Percentiles rank a stretch among this genome's conserved stretches.
These are phyloP conservation scores for Isoetes taiwanensis DNA, from an alignment of 75 land plant species.

Conservation along the genomic window DNA sequence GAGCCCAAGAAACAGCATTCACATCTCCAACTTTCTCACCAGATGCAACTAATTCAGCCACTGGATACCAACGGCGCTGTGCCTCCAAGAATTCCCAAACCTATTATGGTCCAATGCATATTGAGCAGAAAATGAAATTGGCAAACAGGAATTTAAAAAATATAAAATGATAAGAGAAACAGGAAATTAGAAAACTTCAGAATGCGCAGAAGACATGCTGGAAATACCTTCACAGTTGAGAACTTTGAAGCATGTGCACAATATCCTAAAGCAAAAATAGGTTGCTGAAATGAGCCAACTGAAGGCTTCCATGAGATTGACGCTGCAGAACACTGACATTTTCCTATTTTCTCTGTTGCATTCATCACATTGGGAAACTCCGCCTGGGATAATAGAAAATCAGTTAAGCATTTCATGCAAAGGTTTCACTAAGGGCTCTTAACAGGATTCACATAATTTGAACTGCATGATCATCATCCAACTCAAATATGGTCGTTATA, in stretches of 20 bases:
- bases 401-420: not conserved
- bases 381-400: conserved; percentile 40
- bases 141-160: not conserved
- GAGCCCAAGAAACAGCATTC: conserved; percentile 82
- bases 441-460: no score
- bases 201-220: no score
- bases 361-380: conserved; percentile 69
- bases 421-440: not conserved
- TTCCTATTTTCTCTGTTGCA: conserved; percentile 40
- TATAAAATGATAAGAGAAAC: no score
- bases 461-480: no score
- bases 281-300: conserved; percentile 31
- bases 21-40: conserved; percentile 54
- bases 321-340: conserved; percentile 46
- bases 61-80: conserved; percentile 79
- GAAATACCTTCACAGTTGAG: conserved; percentile 57
- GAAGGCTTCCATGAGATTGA: conserved; percentile 76
- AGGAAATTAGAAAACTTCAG: no score
- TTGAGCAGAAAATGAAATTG: not conserved
- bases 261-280: conserved; percentile 64
- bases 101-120: conserved; percentile 15
- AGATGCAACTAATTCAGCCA: conserved; percentile 59
- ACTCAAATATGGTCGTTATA: no score
- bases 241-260: conserved; percentile 41
- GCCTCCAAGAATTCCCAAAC: conserved; percentile 83